A percentile compares a stretch with the other conserved stretches of the same genome.
phyloP scores from a whole-genome alignment of 2,329 filamentous ascomycete genomes.

The Scytalidium lignicola region DNA sequence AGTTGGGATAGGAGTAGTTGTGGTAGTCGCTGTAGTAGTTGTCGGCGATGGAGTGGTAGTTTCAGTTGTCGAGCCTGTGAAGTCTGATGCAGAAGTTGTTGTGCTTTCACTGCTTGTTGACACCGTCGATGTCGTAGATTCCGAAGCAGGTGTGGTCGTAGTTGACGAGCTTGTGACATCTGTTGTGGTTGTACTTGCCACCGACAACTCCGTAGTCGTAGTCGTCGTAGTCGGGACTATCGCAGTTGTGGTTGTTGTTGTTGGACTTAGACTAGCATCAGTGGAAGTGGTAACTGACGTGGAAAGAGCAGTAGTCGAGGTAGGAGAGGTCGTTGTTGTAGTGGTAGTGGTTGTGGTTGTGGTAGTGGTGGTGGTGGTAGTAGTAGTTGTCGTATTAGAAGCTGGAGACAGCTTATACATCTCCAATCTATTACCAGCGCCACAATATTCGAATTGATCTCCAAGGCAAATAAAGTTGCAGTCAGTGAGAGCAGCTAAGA shows the following conservation, averaged over 20 bases:
- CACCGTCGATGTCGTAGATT: too few species aligned
- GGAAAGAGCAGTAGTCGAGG: slow-evolving; percentile 15
- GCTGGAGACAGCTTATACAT: slow-evolving; percentile 1
- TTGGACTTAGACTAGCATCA: background rate
- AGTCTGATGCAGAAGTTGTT: too few species aligned
- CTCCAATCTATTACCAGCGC: slow-evolving; percentile 18
- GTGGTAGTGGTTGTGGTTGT: slow-evolving; percentile 9
- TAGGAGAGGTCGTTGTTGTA: slow-evolving; percentile 8
- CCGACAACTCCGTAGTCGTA: too few species aligned
- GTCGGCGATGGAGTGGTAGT: background rate
- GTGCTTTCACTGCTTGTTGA: too few species aligned
- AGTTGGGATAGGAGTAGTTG: too few species aligned
- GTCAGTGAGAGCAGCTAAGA: slow-evolving; percentile 11
- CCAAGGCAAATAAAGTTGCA: slow-evolving; percentile 23
- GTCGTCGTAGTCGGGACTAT: too few species aligned
- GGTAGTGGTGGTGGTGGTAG: slow-evolving; percentile 5
- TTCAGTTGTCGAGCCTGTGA: too few species aligned
- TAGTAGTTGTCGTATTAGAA: slow-evolving; percentile 9
- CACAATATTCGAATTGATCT: slow-evolving; percentile 27
- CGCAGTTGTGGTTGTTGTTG: background rate
- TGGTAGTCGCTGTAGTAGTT: slow-evolving; percentile 6
- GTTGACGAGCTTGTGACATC: too few species aligned
- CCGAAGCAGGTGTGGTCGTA: too few species aligned
- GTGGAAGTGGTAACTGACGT: slow-evolving; percentile 7
- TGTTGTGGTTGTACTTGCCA: too few species aligned